phyloP scores from a whole-genome alignment of 495 filamentous ascomycete species.

The Bombardia bombarda region DNA sequence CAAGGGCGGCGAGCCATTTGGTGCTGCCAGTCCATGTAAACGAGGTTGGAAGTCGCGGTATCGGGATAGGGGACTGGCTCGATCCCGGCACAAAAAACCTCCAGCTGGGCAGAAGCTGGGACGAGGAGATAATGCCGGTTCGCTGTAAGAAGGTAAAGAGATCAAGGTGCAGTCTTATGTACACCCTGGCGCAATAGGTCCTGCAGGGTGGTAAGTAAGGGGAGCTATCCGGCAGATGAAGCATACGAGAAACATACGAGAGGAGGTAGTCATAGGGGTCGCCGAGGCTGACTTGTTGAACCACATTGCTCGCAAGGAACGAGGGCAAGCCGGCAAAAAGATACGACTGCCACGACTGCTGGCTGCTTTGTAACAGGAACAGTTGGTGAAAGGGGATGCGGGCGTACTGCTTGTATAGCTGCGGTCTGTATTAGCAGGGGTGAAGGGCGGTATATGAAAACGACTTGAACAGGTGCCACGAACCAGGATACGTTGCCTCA shows the following conservation, averaged over 20 bases:
- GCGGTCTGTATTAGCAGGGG: neutral
- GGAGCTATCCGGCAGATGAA: neutral
- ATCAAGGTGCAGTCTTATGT: conserved; percentile 37
- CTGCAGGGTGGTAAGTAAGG: too few species aligned
- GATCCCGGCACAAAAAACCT: conserved; percentile 44
- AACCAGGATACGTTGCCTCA: conserved; percentile 44
- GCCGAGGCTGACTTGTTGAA: too few species aligned
- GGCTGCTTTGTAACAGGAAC: conserved; percentile 15
- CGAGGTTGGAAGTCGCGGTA: conserved; percentile 25
- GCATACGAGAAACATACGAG: too few species aligned
- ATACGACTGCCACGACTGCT: conserved; percentile 21
- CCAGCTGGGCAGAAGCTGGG: conserved; percentile 29
- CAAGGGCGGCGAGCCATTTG: conserved; percentile 23
- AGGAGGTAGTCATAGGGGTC: neutral
- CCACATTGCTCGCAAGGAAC: conserved; percentile 14
- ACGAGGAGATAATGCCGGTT: conserved; percentile 32
- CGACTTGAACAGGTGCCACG: neutral
- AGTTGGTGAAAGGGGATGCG: conserved; percentile 30
- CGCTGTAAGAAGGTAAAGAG: conserved; percentile 43
- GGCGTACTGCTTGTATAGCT: conserved; percentile 42
- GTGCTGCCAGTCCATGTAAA: conserved; percentile 12
- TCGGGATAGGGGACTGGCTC: conserved; percentile 33
- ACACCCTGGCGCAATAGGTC: too few species aligned
- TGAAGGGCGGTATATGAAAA: neutral
- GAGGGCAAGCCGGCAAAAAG: conserved; percentile 23